phyloP scores from a whole-genome alignment of 495 filamentous ascomycete species.

The Aspergillus affinis region DNA sequence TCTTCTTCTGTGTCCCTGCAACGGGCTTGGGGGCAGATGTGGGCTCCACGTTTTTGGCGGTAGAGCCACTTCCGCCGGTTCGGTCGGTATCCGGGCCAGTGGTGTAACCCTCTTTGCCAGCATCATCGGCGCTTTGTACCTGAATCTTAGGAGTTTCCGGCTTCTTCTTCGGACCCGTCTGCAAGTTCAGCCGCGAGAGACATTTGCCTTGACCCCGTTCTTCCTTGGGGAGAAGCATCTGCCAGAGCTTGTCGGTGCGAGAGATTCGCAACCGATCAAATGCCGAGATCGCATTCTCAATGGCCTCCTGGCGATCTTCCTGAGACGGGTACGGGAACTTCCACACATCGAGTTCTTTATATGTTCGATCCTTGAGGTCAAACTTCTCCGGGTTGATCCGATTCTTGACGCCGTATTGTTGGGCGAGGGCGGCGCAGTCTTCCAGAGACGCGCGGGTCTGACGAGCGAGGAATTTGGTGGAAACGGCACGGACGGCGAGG shows the following conservation, averaged over 20 bases:
- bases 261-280: slow-evolving; percentile 79
- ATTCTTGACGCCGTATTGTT: slow-evolving; percentile 58
- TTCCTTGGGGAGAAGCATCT: slow-evolving; percentile 68
- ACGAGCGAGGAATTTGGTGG: slow-evolving; percentile 55
- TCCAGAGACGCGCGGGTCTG: slow-evolving; percentile 56
- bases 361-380: slow-evolving; percentile 65
- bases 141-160: slow-evolving; percentile 55
- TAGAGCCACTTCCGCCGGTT: slow-evolving; percentile 38
- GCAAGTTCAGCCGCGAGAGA: slow-evolving; percentile 71
- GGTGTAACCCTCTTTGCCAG: slow-evolving; percentile 34
- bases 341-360: slow-evolving; percentile 83
- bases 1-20: slow-evolving; percentile 56
- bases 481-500: slow-evolving; percentile 61
- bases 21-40: slow-evolving; percentile 56
- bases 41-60: slow-evolving; percentile 44
- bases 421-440: slow-evolving; percentile 54
- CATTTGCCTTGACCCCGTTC: slow-evolving; percentile 80
- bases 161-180: slow-evolving; percentile 54
- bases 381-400: slow-evolving; percentile 63
- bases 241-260: slow-evolving; percentile 73
- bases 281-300: slow-evolving; percentile 78
- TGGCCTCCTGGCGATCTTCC: slow-evolving; percentile 72
- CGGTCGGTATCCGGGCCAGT: slow-evolving; percentile 57
- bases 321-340: slow-evolving; percentile 66
- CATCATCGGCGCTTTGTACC: slow-evolving; percentile 55